phyloP scores from a whole-genome alignment of 2,329 filamentous ascomycete species.

The Paecilomyces sp. region DNA sequence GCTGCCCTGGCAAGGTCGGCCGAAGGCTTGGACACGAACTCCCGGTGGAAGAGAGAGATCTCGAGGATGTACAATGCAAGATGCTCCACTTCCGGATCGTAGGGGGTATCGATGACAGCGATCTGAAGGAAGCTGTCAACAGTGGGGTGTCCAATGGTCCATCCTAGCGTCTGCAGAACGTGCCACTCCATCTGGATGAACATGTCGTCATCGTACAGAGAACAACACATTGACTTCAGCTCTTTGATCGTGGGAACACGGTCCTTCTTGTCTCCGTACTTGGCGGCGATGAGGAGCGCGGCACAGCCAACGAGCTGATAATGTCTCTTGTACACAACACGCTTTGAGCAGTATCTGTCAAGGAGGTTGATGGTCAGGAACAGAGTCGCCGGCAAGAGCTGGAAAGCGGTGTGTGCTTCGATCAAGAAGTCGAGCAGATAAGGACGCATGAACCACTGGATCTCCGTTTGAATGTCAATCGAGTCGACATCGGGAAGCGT shows the following conservation, averaged over 20 bases:
- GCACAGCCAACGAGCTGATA: slow-evolving; percentile 97
- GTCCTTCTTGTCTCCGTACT: slow-evolving; percentile 98
- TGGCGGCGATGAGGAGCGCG: slow-evolving; percentile 90
- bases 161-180: slow-evolving; percentile 92
- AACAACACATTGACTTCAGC: slow-evolving; percentile 98
- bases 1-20: slow-evolving; percentile 86
- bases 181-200: slow-evolving; percentile 99
- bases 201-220: slow-evolving; percentile 97
- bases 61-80: slow-evolving; percentile 93
- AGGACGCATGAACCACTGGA: slow-evolving; percentile 98
- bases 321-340: slow-evolving; percentile 97
- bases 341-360: slow-evolving; percentile 94
- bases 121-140: slow-evolving; percentile 90
- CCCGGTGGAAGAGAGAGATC: slow-evolving; percentile 91
- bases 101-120: slow-evolving; percentile 66
- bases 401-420: slow-evolving; percentile 92
- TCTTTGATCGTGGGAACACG: slow-evolving; percentile 95
- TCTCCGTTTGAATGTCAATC: slow-evolving; percentile 98
- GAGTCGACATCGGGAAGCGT: slow-evolving; percentile 93
- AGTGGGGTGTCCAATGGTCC: slow-evolving; percentile 92
- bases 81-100: slow-evolving; percentile 83
- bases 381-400: slow-evolving; percentile 85
- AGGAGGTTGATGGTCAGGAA: slow-evolving; percentile 95
- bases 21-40: slow-evolving; percentile 88
- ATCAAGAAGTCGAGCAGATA: slow-evolving; percentile 97